Evolutionary conservation across 1,284 basidiomycete species (phyloP).

Genomic region (Trichosporon sp.): DNA sequence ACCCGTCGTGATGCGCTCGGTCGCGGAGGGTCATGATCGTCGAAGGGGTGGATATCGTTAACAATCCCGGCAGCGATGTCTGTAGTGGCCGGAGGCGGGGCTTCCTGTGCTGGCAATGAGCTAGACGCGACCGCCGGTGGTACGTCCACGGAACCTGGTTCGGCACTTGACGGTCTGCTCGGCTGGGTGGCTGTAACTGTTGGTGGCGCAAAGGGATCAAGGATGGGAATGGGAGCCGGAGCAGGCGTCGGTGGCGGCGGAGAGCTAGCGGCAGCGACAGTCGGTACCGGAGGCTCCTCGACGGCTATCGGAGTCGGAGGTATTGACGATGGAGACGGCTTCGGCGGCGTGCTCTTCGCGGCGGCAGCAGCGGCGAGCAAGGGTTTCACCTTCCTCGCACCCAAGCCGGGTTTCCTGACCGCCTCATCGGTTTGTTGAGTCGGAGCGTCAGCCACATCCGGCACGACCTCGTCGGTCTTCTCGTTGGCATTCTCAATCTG

Average conservation of each 20-base stretch:
- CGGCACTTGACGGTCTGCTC: neutral
- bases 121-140: neutral
- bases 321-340: neutral
- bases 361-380: neutral
- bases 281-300: neutral
- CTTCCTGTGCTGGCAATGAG: neutral
- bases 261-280: neutral
- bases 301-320: neutral
- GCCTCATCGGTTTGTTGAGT: neutral
- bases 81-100: neutral
- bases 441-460: too few species aligned
- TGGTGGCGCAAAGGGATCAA: neutral
- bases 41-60: neutral
- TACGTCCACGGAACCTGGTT: neutral
- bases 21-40: neutral
- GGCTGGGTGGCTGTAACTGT: neutral
- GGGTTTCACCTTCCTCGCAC: neutral
- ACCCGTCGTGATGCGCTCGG: neutral
- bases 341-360: neutral
- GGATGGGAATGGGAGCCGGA: neutral
- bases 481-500: neutral
- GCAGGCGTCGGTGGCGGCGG: neutral
- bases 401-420: neutral
- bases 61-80: neutral
- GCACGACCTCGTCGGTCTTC: neutral